Percentiles rank a stretch among this genome's conserved stretches.
These are phyloP conservation scores for Fusarium graminum DNA, from an alignment of 2,329 filamentous ascomycete species.

Conservation along the genomic window DNA sequence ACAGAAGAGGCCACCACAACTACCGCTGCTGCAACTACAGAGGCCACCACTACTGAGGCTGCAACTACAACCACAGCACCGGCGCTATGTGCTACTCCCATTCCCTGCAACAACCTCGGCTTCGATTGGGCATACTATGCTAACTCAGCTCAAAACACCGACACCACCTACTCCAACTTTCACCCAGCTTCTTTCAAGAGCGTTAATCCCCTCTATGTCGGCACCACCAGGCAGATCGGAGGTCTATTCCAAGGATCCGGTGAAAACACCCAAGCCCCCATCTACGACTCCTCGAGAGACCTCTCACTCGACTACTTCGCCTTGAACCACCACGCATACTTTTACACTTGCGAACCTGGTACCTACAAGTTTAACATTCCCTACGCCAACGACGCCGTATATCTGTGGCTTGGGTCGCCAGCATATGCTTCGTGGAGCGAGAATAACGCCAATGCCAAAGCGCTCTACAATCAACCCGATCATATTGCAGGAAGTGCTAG, in stretches of 20 bases:
- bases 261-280: rapidly evolving
- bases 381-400: constrained; percentile 10
- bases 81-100: constrained; percentile 2
- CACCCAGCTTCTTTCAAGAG: constrained; percentile 3
- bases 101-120: constrained; percentile 1
- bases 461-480: constrained; percentile 10
- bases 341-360: constrained; percentile 11
- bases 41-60: neutral
- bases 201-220: rapidly evolving
- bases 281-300: neutral
- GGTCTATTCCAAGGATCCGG: neutral
- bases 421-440: neutral
- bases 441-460: neutral
- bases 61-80: neutral
- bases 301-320: neutral
- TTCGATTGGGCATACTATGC: constrained; percentile 21
- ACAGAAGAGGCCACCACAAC: neutral
- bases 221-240: constrained; percentile 1
- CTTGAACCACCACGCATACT: constrained; percentile 9
- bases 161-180: constrained; percentile 17
- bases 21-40: neutral
- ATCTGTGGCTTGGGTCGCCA: neutral
- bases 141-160: constrained; percentile 9
- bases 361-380: constrained; percentile 19
- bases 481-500: constrained; percentile 1